Evolutionary conservation across 495 filamentous ascomycete species (phyloP).

Genomic region (Podospora pseudoanserina): DNA sequence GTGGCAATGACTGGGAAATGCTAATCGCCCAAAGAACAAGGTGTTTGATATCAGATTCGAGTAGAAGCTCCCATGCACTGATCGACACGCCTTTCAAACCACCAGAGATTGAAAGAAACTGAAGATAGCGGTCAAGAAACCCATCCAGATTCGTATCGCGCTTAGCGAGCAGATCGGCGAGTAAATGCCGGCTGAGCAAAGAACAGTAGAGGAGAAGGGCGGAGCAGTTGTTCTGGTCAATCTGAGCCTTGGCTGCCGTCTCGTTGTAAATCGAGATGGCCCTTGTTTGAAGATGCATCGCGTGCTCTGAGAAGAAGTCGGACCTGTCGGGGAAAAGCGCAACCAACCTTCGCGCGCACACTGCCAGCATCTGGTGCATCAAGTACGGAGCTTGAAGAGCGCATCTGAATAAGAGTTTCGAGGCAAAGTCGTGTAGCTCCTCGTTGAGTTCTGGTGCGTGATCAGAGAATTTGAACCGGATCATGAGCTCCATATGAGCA

Average conservation of each 20-base stretch:
- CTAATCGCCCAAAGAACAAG: conserved; percentile 25
- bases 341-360: conserved; percentile 35
- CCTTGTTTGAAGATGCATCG: conserved; percentile 34
- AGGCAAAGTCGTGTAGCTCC: conserved; percentile 17
- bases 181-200: conserved; percentile 33
- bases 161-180: conserved; percentile 33
- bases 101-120: conserved; percentile 28
- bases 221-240: conserved; percentile 36
- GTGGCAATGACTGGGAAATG: conserved; percentile 12
- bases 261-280: conserved; percentile 40
- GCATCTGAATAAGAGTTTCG: conserved; percentile 18
- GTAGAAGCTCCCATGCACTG: conserved; percentile 33
- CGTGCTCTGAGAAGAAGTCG: conserved; percentile 26
- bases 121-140: conserved; percentile 33
- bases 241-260: conserved; percentile 21
- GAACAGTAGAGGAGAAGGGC: conserved; percentile 35
- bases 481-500: conserved; percentile 37
- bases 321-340: conserved; percentile 23
- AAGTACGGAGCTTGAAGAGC: conserved; percentile 35
- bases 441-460: conserved; percentile 29
- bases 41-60: conserved; percentile 30
- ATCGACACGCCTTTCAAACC: conserved; percentile 34
- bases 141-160: conserved; percentile 28
- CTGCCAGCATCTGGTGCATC: conserved; percentile 35
- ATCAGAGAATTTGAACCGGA: conserved; percentile 29